A percentile compares a stretch with the other conserved stretches of the same genome.
phyloP scores from a whole-genome alignment of 2,329 filamentous ascomycete genomes.

The Bipolaris cookei region DNA sequence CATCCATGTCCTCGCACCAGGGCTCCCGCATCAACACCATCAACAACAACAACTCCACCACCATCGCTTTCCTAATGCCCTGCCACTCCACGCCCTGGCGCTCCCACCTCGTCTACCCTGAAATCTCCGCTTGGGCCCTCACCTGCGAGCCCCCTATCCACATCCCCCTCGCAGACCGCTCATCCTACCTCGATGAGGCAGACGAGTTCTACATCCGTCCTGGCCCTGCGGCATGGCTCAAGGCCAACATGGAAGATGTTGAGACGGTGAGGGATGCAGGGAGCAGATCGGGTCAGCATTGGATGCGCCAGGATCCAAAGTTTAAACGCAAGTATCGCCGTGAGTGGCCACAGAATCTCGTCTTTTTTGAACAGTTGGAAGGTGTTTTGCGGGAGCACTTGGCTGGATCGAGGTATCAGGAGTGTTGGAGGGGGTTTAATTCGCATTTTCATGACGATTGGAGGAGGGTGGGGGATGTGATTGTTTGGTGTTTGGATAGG shows the following conservation, averaged over 20 bases:
- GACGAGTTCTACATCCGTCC: constrained; percentile 83
- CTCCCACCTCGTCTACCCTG: constrained; percentile 78
- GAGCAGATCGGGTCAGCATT: constrained; percentile 31
- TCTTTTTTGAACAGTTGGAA: constrained; percentile 66
- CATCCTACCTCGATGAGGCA: constrained; percentile 82
- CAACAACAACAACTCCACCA: constrained; percentile 53
- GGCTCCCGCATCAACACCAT: neutral
- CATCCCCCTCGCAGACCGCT: constrained; percentile 67
- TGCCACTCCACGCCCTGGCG: constrained; percentile 98
- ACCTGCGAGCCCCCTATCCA: constrained; percentile 88
- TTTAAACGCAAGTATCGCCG: constrained; percentile 27
- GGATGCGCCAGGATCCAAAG: constrained; percentile 31
- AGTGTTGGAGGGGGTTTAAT: constrained; percentile 67
- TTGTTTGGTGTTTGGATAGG: constrained; percentile 61
- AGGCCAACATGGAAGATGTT: constrained; percentile 49
- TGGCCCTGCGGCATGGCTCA: constrained; percentile 49
- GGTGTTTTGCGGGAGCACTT: constrained; percentile 54
- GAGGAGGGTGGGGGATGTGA: constrained; percentile 65
- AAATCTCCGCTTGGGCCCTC: constrained; percentile 79
- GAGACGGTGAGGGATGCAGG: constrained; percentile 29
- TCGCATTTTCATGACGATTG: constrained; percentile 68
- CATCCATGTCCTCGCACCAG: constrained; percentile 45
- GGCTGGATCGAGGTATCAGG: constrained; percentile 57
- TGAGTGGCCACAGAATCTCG: constrained; percentile 55
- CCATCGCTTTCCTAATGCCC: constrained; percentile 84